Evolutionary conservation across 345 rosid genomes (phyloP).

Genomic region (Moricandia arvensis): DNA sequence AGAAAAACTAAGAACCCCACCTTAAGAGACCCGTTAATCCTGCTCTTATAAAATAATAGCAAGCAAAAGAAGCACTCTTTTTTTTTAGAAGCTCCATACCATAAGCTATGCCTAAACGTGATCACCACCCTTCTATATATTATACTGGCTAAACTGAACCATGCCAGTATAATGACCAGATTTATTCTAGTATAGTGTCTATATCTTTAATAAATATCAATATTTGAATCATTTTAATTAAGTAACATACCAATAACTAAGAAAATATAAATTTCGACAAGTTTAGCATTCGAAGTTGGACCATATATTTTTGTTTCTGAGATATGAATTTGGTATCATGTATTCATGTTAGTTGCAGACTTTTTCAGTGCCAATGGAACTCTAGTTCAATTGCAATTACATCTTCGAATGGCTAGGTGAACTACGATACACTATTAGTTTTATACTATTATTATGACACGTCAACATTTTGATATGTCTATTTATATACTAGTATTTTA

Average conservation of each 20-base stretch:
- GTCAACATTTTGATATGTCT: neutral
- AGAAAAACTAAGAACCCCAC: too few relatives aligned
- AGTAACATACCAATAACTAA: neutral
- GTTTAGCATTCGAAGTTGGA: neutral
- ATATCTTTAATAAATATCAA: neutral
- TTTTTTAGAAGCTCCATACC: neutral
- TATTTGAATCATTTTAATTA: neutral
- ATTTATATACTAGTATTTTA: neutral
- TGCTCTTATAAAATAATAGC: slow-evolving; percentile 3
- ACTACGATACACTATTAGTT: neutral
- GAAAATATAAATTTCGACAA: neutral
- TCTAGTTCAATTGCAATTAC: neutral
- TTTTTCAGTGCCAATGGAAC: neutral
- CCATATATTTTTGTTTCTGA: neutral
- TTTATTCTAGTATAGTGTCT: neutral
- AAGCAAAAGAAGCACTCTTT: neutral
- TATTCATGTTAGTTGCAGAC: slow-evolving; percentile 1
- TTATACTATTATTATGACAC: neutral
- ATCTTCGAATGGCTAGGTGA: neutral
- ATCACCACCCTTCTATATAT: neutral
- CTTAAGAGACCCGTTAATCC: too few relatives aligned
- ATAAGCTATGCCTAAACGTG: neutral
- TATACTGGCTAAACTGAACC: neutral
- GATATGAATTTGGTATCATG: neutral
- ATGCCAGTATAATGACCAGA: neutral